Evolutionary conservation across 2,329 filamentous ascomycete species (phyloP).

Genomic region (Neonectria neomacrospora): DNA sequence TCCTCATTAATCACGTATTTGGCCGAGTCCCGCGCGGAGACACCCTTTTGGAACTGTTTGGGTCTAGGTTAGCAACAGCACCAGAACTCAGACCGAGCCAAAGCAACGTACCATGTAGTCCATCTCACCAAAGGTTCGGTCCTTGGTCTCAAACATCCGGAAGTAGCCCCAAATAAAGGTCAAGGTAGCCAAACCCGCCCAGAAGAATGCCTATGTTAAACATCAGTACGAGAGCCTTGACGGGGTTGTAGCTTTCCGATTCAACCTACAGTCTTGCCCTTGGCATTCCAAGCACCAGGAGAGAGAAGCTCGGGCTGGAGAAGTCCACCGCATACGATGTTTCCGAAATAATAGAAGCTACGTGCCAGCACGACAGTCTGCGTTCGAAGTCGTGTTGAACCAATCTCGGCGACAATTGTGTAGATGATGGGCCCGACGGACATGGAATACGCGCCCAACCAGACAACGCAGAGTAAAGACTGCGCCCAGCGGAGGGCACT

Average conservation of each 20-base stretch:
- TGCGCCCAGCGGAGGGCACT: constrained; percentile 53
- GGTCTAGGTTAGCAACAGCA: constrained; percentile 25
- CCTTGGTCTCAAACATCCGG: constrained; percentile 58
- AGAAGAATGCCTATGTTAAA: constrained; percentile 54
- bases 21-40: constrained; percentile 54
- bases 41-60: constrained; percentile 49
- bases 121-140: constrained; percentile 58
- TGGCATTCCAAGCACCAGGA: constrained; percentile 53
- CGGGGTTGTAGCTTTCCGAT: not conserved
- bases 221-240: constrained; percentile 14
- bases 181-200: constrained; percentile 51
- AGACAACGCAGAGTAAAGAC: constrained; percentile 55
- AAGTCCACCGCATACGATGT: constrained; percentile 54
- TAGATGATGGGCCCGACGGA: constrained; percentile 58
- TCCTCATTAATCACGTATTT: constrained; percentile 51
- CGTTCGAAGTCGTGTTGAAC: constrained; percentile 55
- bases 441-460: constrained; percentile 57
- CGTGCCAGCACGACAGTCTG: constrained; percentile 57
- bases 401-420: constrained; percentile 56
- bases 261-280: constrained; percentile 52
- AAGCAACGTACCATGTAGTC: constrained; percentile 51
- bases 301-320: constrained; percentile 53
- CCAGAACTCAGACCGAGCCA: not conserved
- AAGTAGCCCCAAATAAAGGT: constrained; percentile 56
- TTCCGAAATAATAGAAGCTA: constrained; percentile 53